These are phyloP conservation scores for Nissolia schottii DNA, from an alignment of 306 rosid species.

Conservation along the genomic window DNA sequence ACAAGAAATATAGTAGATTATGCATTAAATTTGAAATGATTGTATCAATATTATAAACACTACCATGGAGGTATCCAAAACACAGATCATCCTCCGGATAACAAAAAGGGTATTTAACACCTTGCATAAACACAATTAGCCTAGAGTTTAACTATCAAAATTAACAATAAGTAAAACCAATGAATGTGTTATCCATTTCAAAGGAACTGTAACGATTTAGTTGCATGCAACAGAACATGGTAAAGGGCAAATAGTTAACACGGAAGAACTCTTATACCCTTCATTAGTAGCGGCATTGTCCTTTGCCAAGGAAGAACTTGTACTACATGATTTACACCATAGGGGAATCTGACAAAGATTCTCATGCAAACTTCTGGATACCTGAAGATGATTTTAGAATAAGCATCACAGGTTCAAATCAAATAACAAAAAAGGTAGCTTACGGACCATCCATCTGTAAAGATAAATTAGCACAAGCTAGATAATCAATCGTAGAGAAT, in stretches of 20 bases:
- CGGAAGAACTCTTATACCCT: constrained; percentile 49
- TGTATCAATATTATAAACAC: not conserved
- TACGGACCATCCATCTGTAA: not conserved
- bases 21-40: constrained; percentile 3
- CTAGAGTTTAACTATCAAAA: not conserved
- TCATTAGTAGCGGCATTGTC: constrained; percentile 37
- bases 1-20: not conserved
- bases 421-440: not conserved
- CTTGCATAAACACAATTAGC: not conserved
- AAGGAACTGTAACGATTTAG: not conserved
- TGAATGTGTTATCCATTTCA: not conserved
- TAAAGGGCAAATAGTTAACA: not conserved
- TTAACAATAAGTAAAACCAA: not conserved
- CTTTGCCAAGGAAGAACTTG: constrained; percentile 50
- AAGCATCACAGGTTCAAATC: not conserved
- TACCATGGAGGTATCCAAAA: not conserved
- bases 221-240: constrained; percentile 18
- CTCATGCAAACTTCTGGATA: constrained; percentile 40
- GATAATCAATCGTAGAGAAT: not conserved
- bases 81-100: not conserved
- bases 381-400: constrained; percentile 13
- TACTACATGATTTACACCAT: constrained; percentile 41
- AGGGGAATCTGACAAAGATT: constrained; percentile 36
- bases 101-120: constrained; percentile 3
- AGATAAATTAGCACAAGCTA: not conserved